Conservation (phyloP, 208 protist species). For the Herpetomonas samuelpessoai region DNA sequence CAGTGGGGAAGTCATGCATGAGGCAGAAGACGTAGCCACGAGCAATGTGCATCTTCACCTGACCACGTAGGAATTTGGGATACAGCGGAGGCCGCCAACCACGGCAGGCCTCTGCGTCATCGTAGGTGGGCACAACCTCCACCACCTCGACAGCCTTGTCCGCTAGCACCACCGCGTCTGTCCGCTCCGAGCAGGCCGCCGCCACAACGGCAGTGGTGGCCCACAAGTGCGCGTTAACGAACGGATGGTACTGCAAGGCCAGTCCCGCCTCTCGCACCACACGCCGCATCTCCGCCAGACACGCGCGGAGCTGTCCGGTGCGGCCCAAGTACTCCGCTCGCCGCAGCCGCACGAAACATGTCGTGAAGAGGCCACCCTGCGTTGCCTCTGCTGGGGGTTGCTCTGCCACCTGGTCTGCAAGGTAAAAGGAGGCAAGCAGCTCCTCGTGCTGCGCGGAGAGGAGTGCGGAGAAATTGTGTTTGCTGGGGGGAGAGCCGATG, state of each 20-base stretch:
- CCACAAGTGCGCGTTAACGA: constrained; percentile 16
- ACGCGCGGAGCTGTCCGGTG: neutral
- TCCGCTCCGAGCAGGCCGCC: constrained; percentile 1
- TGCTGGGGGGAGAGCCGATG: constrained; percentile 25
- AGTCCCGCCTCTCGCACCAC: neutral
- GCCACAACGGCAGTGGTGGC: constrained; percentile 16
- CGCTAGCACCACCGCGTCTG: constrained; percentile 17
- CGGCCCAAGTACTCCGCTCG: neutral
- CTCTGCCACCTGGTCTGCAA: neutral
- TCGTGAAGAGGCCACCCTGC: neutral
- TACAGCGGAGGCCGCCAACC: constrained; percentile 16
- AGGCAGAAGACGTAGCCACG: constrained; percentile 20
- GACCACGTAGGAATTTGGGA: constrained; percentile 16
- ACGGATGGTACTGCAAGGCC: neutral
- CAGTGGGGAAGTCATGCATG: constrained; percentile 15
- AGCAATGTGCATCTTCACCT: constrained; percentile 13
- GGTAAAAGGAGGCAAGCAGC: constrained; percentile 14
- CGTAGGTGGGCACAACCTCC: constrained; percentile 24
- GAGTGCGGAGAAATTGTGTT: constrained; percentile 37
- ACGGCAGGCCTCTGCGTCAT: constrained; percentile 2
- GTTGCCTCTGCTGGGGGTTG: neutral
- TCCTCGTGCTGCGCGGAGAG: constrained; percentile 16
- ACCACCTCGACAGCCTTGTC: constrained; percentile 19
- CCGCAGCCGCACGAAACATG: neutral
- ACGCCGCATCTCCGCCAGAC: neutral